Evolutionary conservation across 108 stramenopile species (phyloP).

Genomic region (Pseudonitzschia pungens): DNA sequence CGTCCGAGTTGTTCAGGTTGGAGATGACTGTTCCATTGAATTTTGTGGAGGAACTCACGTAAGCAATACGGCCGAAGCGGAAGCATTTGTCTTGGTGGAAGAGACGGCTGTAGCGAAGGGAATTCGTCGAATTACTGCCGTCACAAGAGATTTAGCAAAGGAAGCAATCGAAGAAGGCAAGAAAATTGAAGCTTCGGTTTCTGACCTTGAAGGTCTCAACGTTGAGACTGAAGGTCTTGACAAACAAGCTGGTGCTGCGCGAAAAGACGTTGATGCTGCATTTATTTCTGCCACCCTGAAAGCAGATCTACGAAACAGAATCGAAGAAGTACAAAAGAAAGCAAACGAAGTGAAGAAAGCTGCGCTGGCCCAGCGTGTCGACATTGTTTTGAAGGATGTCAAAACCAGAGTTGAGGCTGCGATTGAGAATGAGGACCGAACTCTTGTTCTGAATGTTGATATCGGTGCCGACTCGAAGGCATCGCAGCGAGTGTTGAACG

Average conservation of each 20-base stretch:
- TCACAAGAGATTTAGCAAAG: slow-evolving; percentile 84
- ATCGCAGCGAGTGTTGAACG: slow-evolving; percentile 87
- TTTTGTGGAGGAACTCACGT: slow-evolving; percentile 99
- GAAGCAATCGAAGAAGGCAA: slow-evolving; percentile 74
- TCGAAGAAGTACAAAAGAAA: slow-evolving; percentile 84
- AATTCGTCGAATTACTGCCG: slow-evolving; percentile 94
- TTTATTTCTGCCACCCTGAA: slow-evolving; percentile 83
- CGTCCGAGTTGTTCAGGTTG: slow-evolving; percentile 92
- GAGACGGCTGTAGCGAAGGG: slow-evolving; percentile 99
- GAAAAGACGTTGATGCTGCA: slow-evolving; percentile 78
- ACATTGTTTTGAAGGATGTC: slow-evolving; percentile 59
- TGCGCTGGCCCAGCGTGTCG: slow-evolving; percentile 66
- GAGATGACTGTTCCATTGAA: slow-evolving; percentile 91
- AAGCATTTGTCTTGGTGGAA: slow-evolving; percentile 90
- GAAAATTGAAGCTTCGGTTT: slow-evolving; percentile 50
- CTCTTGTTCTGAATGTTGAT: slow-evolving; percentile 77
- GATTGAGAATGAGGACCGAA: slow-evolving; percentile 41
- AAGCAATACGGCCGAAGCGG: slow-evolving; percentile 92
- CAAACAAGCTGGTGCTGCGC: slow-evolving; percentile 76
- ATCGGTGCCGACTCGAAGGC: slow-evolving; percentile 94
- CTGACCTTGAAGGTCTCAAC: slow-evolving; percentile 52
- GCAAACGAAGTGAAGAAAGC: slow-evolving; percentile 84
- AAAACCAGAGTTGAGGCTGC: slow-evolving; percentile 53
- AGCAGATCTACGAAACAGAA: slow-evolving; percentile 67
- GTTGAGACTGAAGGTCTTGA: slow-evolving; percentile 58